Evolutionary conservation across 2,329 filamentous ascomycete species (phyloP).

Genomic region (Neopestalotiopsis rosae): DNA sequence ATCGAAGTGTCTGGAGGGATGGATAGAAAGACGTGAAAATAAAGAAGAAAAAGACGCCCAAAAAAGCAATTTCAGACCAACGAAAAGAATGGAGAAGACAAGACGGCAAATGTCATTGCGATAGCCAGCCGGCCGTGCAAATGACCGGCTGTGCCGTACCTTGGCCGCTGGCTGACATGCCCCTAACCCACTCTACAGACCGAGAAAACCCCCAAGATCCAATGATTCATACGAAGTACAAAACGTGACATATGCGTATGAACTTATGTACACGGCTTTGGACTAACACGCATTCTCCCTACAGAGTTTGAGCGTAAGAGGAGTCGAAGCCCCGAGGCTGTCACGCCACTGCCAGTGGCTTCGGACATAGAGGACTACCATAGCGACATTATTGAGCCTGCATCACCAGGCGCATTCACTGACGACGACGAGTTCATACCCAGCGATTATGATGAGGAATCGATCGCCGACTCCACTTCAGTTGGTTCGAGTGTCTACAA

Average conservation of each 20-base stretch:
- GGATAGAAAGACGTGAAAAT: not conserved
- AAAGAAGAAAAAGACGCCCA: not conserved
- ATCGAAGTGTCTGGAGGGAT: not conserved
- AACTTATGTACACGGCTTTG: not conserved
- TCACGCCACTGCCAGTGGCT: not conserved
- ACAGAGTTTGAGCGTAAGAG: slow-evolving; percentile 16
- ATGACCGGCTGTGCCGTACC: slow-evolving; percentile 5
- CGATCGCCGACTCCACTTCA: slow-evolving; percentile 26
- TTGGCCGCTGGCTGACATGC: not conserved
- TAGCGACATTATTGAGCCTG: slow-evolving; percentile 1
- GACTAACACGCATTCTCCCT: not conserved
- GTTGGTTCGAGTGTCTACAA: slow-evolving; percentile 39
- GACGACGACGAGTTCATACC: slow-evolving; percentile 23
- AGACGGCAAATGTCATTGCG: not conserved
- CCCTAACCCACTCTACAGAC: not conserved
- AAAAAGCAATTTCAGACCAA: not conserved
- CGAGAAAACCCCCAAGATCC: not conserved
- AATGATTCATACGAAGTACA: not conserved
- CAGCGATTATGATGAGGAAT: slow-evolving; percentile 35
- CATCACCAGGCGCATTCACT: not conserved
- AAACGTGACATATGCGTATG: slow-evolving; percentile 4
- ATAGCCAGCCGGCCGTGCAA: not conserved
- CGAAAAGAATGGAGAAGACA: not conserved
- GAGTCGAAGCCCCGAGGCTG: slow-evolving; percentile 15
- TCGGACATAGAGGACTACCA: not conserved